Evolutionary conservation across 2,329 filamentous ascomycete genomes (phyloP).

Genomic region (Exophiala phaeomuriformis): DNA sequence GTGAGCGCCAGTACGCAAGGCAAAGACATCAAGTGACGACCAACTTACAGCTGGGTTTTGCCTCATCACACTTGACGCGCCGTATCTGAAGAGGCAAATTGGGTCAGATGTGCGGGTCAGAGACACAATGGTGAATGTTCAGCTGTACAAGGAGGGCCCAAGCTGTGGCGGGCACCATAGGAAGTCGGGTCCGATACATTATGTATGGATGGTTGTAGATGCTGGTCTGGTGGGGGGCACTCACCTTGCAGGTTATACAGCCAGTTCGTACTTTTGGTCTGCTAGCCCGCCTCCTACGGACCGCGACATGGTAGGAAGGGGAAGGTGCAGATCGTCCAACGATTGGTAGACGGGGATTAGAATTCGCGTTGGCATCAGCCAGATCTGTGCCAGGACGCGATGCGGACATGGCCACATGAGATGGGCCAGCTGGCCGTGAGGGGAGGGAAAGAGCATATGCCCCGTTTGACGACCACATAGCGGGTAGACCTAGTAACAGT

Average conservation of each 20-base stretch:
- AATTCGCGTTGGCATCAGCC: slow-evolving; percentile 1
- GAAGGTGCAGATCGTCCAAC: background rate
- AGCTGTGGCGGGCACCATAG: slow-evolving; percentile 5
- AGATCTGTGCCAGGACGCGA: background rate
- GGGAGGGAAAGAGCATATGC: slow-evolving; percentile 7
- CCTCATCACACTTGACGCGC: slow-evolving; percentile 42
- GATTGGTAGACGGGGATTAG: background rate
- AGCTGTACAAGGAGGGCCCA: slow-evolving; percentile 8
- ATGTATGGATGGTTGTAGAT: background rate
- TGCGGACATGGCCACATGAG: slow-evolving; percentile 8
- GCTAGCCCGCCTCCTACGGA: slow-evolving; percentile 20
- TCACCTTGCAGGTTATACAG: slow-evolving; percentile 26
- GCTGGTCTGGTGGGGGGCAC: slow-evolving; percentile 1
- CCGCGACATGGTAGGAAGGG: slow-evolving; percentile 6
- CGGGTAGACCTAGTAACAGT: slow-evolving; percentile 4
- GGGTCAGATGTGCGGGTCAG: slow-evolving; percentile 11
- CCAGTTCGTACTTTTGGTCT: slow-evolving; percentile 28
- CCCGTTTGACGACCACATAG: slow-evolving; percentile 16
- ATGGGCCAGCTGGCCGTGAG: slow-evolving; percentile 9
- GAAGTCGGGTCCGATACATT: slow-evolving; percentile 2
- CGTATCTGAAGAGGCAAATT: slow-evolving; percentile 26
- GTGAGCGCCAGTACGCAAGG: slow-evolving; percentile 13
- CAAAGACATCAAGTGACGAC: background rate
- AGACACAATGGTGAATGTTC: slow-evolving; percentile 2
- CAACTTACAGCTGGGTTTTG: slow-evolving; percentile 34